Base-by-base conservation (phyloP, 208 protist species). In the Leishmania tarentolae region DNA sequence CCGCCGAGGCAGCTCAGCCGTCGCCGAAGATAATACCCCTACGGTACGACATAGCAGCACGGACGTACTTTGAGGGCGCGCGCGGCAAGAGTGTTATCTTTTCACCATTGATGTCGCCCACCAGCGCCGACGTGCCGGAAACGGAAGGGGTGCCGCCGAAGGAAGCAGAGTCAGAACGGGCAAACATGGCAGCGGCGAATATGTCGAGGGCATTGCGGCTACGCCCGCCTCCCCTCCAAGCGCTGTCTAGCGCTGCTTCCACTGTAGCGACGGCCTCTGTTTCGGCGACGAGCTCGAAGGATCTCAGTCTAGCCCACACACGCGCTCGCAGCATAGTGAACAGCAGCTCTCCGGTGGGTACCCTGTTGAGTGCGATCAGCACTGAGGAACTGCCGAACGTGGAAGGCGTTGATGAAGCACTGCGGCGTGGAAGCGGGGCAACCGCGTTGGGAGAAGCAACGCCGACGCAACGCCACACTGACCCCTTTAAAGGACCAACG, bases 1-100 rank as follows among this genome's bases (percentile, higher is more conserved):
- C 76, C 8, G 73, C 74, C 17, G 83, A 83, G 44, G 84, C 85
- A 3, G 82, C 78, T 31, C 77, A 81, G 52, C 81, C 87, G 57
- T 80, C 76, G 19, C 75, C 88, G 21, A 59, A 83, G 66, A 92
- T 92, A 63, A 91, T 93, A 59, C 83, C 85, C 15, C 80, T 93
- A n/a, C 83, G 85, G 47, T 93, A 95, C 80, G 88, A 86, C 35
- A 46, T 77, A 28, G 88, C 87, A 21, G 87, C 86, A 0, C 46
- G 88, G 17, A 80, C 84, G 24, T 93, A 92, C 79, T 63, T 61
- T 40, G 75, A 87, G 47, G 78, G 80, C 9, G 73, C 85, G 11
- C 70, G 71, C 21, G 83, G 79, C 40, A 91, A 85, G 79, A 83
- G 78, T 57, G 84, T 83, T 15, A 28, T 79, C 71, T 42, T 85